phyloP scores from a whole-genome alignment of 371 early-diverging fungal species.

The Mucor lusitanicus region DNA sequence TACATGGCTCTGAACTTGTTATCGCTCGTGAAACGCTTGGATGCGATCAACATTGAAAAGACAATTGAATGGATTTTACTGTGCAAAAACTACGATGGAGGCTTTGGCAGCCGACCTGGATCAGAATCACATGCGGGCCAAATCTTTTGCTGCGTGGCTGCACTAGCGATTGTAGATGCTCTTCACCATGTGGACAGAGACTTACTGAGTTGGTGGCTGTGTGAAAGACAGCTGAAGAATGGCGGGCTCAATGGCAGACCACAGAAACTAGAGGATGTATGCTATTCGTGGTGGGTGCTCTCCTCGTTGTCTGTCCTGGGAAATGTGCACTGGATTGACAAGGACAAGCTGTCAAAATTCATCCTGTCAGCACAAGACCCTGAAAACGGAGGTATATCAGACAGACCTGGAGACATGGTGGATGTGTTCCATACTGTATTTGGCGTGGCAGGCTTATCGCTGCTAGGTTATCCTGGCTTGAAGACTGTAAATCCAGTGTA shows the following conservation, averaged over 20 bases:
- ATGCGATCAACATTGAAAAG: conserved; percentile 70
- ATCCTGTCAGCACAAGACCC: conserved; percentile 88
- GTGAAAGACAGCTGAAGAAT: conserved; percentile 87
- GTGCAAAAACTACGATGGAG: conserved; percentile 97
- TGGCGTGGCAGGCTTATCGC: conserved; percentile 91
- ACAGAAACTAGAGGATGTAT: conserved; percentile 97
- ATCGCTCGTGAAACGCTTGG: conserved; percentile 74
- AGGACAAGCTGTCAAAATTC: conserved; percentile 74
- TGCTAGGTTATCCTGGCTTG: conserved; percentile 79
- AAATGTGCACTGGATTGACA: conserved; percentile 86
- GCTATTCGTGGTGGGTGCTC: conserved; percentile 99
- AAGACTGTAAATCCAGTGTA: conserved; percentile 87
- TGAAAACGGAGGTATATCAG: conserved; percentile 94
- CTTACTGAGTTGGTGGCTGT: conserved; percentile 90
- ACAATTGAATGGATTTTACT: conserved; percentile 76
- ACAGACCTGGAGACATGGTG: conserved; percentile 90
- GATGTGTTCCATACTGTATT: conserved; percentile 98
- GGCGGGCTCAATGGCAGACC: conserved; percentile 99
- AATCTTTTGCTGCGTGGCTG: conserved; percentile 92
- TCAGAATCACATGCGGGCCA: conserved; percentile 97
- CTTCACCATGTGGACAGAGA: conserved; percentile 72
- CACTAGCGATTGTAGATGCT: conserved; percentile 78
- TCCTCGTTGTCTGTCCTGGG: conserved; percentile 88
- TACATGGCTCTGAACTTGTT: conserved; percentile 85
- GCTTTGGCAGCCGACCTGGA: conserved; percentile 92